These are phyloP conservation scores for Mortierella alpina DNA, from an alignment of 192 early-diverging fungal genomes.

Conservation along the genomic window DNA sequence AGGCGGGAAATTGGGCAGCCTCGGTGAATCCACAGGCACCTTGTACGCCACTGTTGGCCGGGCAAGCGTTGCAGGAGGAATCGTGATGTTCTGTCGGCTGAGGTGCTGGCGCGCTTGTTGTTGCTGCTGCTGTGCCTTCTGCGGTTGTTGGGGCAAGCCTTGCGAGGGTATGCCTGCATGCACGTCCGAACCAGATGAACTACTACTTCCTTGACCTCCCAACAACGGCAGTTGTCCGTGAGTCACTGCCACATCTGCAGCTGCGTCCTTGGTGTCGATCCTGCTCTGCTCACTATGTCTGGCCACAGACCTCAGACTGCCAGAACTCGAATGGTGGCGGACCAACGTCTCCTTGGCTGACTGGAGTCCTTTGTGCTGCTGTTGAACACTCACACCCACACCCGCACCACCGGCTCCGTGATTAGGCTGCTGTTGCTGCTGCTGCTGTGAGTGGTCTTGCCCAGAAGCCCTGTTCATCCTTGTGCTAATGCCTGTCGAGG, in stretches of 20 bases:
- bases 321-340: constrained; percentile 37
- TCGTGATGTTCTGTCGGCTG: not conserved
- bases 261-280: not conserved
- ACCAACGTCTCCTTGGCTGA: constrained; percentile 3
- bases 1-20: not conserved
- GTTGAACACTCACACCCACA: no score
- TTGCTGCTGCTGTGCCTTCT: constrained; percentile 3
- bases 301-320: constrained; percentile 39
- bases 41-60: constrained; percentile 19
- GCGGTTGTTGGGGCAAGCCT: not conserved
- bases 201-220: not conserved
- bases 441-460: not conserved
- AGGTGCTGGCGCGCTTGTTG: not conserved
- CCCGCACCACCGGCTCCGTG: not conserved
- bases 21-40: constrained; percentile 8
- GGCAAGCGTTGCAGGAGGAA: not conserved
- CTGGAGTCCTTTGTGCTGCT: not conserved
- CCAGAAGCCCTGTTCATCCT: not conserved
- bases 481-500: constrained; percentile 34
- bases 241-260: not conserved
- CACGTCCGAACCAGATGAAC: not conserved
- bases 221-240: not conserved
- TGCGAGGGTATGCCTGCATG: not conserved
- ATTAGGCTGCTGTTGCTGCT: not conserved
- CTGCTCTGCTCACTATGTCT: constrained; percentile 25